phyloP scores from a whole-genome alignment of 305 asterid genomes.

The Fraxinus albicans region DNA sequence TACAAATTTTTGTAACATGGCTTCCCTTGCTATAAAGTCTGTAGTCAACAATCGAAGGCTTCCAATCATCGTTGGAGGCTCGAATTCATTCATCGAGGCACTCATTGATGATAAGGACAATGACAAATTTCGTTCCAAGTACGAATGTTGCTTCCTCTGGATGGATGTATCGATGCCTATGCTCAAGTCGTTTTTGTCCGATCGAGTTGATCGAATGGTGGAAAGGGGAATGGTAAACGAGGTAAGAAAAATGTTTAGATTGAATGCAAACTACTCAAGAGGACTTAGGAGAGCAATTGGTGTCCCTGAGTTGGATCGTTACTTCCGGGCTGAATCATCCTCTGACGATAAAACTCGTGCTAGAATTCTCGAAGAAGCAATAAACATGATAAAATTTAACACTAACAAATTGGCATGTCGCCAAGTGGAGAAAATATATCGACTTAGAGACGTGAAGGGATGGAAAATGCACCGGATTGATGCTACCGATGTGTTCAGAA shows the following conservation, averaged over 20 bases:
- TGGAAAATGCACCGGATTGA: conserved; percentile 82
- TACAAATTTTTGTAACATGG: conserved; percentile 48
- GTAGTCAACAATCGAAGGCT: conserved; percentile 46
- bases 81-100: conserved; percentile 66
- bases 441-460: conserved; percentile 34
- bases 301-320: conserved; percentile 42
- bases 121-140: conserved; percentile 25
- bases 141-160: conserved; percentile 50
- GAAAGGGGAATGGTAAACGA: conserved; percentile 48
- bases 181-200: conserved; percentile 38
- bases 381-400: conserved; percentile 53
- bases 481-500: conserved; percentile 62
- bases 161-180: conserved; percentile 40
- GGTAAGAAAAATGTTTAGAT: conserved; percentile 27
- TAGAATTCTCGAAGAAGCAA: conserved; percentile 52
- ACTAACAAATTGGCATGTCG: conserved; percentile 56
- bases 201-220: conserved; percentile 50
- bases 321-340: conserved; percentile 24
- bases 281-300: conserved; percentile 49
- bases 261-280: conserved; percentile 35
- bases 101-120: conserved; percentile 29
- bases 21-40: conserved; percentile 44
- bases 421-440: conserved; percentile 59
- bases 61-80: conserved; percentile 88
- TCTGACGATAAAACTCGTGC: conserved; percentile 30